Evolutionary conservation across 2,329 filamentous ascomycete species (phyloP), one percentile per base, ranked within the genome.

Genomic region (Aspergillus chevalieri): DNA sequence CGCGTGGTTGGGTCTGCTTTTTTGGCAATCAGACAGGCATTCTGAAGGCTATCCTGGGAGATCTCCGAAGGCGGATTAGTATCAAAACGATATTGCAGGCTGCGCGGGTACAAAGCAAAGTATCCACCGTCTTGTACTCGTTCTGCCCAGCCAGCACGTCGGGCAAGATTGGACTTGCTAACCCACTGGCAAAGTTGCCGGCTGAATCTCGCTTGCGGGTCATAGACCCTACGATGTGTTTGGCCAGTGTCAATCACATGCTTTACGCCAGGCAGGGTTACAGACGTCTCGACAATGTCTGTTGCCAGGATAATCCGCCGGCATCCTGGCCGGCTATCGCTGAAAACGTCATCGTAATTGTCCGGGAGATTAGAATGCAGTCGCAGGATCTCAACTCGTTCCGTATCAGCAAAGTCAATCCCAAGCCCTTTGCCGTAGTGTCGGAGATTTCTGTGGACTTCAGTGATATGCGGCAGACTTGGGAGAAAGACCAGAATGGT

Each of bases 231-330:
- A 43, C 69, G 62, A 24, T 71, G 65, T 10, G 67, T 52, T 55
- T 71, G 76, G 44, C 77, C 77, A 14, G 66, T 64, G 52, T 80
- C 77, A 30, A 80, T 63, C 2, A 80, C 74, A 56, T 71, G 74
- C 47, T 69, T 69, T 17, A 79, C 74, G 51, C 78, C 76, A 7
- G 75, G 70, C n/a, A 79, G 72, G 5, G 76, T 79, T 38, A 79
- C 62, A 3, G 73, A 76, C 0, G 74, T 77, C 56, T 79, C 77
- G 6, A 74, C 75, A 49, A 79, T 74, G 48, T 77, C 76, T 0
- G 76, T 79, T 3, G 74, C 67, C 7, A 79, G 61, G 30, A 79
- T 74, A 28, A 79, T 69, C 52, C 76, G 75, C 41, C 77, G 69
- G 43, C 68, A 69, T 14, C 71, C 73, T 17, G 52, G 46, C 3